Conservation (phyloP, 164 flowering plant genomes). For the Magnolia officinalis region DNA sequence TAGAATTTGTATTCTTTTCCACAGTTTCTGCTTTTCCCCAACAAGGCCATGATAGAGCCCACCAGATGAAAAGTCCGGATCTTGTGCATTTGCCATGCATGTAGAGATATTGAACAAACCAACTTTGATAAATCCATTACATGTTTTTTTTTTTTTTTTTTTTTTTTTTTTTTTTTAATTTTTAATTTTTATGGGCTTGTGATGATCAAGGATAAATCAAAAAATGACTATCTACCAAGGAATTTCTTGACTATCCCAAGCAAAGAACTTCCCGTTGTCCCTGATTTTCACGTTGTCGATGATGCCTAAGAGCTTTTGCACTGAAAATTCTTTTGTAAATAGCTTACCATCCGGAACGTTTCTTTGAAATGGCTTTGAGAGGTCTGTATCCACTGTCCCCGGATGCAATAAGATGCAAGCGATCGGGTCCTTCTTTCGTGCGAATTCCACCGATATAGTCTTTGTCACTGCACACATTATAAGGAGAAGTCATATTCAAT, state of each 20-base stretch:
- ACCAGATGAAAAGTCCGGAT: too few relatives aligned
- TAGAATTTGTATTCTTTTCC: too few relatives aligned
- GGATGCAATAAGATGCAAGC: slow-evolving; percentile 84
- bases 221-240: slow-evolving; percentile 56
- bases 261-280: slow-evolving; percentile 93
- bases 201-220: neutral
- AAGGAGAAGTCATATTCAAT: too few relatives aligned
- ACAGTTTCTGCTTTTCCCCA: too few relatives aligned
- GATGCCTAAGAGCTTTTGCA: slow-evolving; percentile 71
- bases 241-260: slow-evolving; percentile 97
- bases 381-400: slow-evolving; percentile 94
- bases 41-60: too few relatives aligned
- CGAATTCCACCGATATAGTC: slow-evolving; percentile 77
- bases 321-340: slow-evolving; percentile 85
- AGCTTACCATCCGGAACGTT: slow-evolving; percentile 81
- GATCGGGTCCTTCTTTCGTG: slow-evolving; percentile 74
- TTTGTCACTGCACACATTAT: slow-evolving; percentile 59
- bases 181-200: too few relatives aligned
- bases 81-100: too few relatives aligned
- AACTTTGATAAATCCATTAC: too few relatives aligned
- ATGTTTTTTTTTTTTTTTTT: too few relatives aligned
- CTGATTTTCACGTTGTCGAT: slow-evolving; percentile 50
- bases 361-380: slow-evolving; percentile 85
- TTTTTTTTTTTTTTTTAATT: too few relatives aligned
- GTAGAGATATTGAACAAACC: too few relatives aligned